A percentile compares a stretch with the other conserved stretches of the same genome.
Evolutionary conservation across 2,329 filamentous ascomycete genomes (phyloP).

Genomic region (Xylaria sp.): DNA sequence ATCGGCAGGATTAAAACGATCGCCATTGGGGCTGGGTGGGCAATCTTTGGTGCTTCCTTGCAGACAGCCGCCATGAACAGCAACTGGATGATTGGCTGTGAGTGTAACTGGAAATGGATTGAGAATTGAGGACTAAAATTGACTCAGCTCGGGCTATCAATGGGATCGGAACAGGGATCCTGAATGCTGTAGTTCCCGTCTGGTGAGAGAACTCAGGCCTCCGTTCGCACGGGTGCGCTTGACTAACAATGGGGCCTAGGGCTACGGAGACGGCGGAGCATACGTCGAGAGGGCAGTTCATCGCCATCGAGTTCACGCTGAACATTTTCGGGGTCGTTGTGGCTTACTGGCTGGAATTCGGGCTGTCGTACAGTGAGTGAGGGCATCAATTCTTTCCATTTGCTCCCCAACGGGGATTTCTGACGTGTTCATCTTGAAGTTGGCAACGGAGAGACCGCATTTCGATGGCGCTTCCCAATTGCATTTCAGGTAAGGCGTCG

Average conservation of each 20-base stretch:
- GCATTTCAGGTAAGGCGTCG: conserved; percentile 18
- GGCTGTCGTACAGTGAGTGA: conserved; percentile 62
- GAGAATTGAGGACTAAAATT: conserved; percentile 1
- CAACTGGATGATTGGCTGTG: conserved; percentile 72
- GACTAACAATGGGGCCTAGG: conserved; percentile 37
- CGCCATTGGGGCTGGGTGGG: conserved; percentile 62
- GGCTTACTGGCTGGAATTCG: conserved; percentile 66
- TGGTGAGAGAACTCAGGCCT: conserved; percentile 45
- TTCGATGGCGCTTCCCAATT: conserved; percentile 24
- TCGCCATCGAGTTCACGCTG: conserved; percentile 74
- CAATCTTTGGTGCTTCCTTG: conserved; percentile 64
- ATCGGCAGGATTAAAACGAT: conserved; percentile 69
- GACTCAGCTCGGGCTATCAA: conserved; percentile 61
- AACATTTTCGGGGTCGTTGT: conserved; percentile 74
- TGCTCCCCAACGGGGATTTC: neutral
- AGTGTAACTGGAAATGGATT: conserved; percentile 32
- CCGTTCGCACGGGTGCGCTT: neutral
- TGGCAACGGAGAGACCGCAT: conserved; percentile 15
- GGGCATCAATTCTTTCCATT: neutral
- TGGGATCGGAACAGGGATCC: conserved; percentile 70
- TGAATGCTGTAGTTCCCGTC: conserved; percentile 73
- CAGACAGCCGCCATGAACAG: conserved; percentile 70
- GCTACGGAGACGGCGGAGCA: conserved; percentile 72
- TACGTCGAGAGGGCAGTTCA: conserved; percentile 70
- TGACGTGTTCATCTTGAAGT: conserved; percentile 7